Evolutionary conservation across 1,139 yeast species (phyloP).

Genomic region (Suhomyces wounanorum): DNA sequence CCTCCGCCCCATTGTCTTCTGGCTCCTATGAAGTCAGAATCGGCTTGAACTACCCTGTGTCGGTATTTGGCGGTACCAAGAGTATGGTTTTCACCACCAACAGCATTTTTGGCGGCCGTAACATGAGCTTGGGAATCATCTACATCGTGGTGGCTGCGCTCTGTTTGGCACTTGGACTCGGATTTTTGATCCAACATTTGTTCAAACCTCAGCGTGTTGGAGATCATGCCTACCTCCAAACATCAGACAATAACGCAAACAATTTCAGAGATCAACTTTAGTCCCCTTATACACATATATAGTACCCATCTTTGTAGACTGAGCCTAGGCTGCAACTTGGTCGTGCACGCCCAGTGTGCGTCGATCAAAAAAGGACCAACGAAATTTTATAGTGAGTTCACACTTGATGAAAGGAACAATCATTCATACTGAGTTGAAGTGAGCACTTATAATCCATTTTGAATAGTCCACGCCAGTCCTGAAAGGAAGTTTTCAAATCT

Average conservation of each 20-base stretch:
- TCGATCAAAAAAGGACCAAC: constrained; percentile 11
- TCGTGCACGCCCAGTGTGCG: constrained; percentile 10
- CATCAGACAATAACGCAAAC: constrained; percentile 14
- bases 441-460: not conserved
- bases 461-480: not conserved
- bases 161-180: constrained; percentile 48
- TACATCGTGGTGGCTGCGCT: constrained; percentile 66
- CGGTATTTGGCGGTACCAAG: constrained; percentile 69
- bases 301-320: not conserved
- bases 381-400: constrained; percentile 6
- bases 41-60: constrained; percentile 69
- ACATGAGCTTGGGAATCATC: constrained; percentile 64
- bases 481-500: not conserved
- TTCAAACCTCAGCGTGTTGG: constrained; percentile 49
- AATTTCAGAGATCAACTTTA: constrained; percentile 25
- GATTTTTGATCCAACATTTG: constrained; percentile 49
- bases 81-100: constrained; percentile 67
- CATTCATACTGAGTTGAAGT: not conserved
- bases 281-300: not conserved
- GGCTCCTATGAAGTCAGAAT: constrained; percentile 65
- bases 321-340: not conserved
- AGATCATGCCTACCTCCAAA: constrained; percentile 46
- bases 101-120: constrained; percentile 69
- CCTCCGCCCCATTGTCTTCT: constrained; percentile 46
- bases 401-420: not conserved